Base-by-base conservation (phyloP, 2,329 filamentous ascomycete genomes). In the Fusarium sarcochroum region DNA sequence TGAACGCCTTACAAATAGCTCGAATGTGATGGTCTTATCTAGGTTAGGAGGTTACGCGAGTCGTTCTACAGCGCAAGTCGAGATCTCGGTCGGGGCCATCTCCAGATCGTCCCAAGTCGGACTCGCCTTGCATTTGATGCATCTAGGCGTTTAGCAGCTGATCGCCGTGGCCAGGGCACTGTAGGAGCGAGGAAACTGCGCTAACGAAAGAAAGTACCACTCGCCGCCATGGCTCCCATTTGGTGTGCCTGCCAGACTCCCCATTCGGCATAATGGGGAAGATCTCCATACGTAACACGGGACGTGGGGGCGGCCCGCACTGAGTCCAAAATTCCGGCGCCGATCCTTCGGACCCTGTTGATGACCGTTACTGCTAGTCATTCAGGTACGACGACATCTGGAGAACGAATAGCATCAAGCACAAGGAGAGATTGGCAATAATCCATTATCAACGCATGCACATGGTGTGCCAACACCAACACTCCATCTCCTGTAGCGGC, bases 271-370 rank as follows among this genome's bases (percentile, higher is more conserved):
- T 41, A 23, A 40, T 51, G 48, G 48, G 48, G 37, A 40, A 40
- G 48, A 51, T 51, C 48, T 11, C 15, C 15, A 41, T 30, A 18
- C n/a, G 47, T 37, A n/a, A 37, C 47, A 27, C 34, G 21, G 23
- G 47, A 50, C 11, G 37, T 51, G 34, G 48, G 47, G 48, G 35
- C 48, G 48, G 48, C 11, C 37, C 48, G 48, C 48, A 32, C 20
- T 40, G 35, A 41, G 17, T 14, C n/a, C 23, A 51, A 51, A 7
- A 32, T n/a, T 41, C 48, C 37, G 18, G 48, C 23, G 17, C 35
- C 35, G 48, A n/a, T 21, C 14, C 18, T 51, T 47, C 7, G 48
- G 48, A 51, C 37, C 48, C 25, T 40, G 35, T 35, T 47, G 27
- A 40, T 30, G 37, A 41, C 35, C 35, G 48, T 51, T 41, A 5